Conservation (phyloP, 768 basidiomycete species). For the Suillus occidentalis region DNA sequence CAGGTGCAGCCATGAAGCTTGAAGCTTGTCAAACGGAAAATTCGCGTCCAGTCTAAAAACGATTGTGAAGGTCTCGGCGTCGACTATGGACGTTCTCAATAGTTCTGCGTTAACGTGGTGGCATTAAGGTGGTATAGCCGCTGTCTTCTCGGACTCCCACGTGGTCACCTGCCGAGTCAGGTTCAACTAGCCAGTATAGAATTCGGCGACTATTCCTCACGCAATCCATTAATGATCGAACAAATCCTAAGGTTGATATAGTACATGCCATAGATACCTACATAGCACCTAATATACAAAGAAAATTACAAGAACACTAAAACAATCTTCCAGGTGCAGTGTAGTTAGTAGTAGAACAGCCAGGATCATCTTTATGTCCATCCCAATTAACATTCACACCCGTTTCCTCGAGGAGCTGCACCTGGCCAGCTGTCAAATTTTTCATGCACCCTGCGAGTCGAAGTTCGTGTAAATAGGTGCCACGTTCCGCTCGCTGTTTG, state of each 20-base stretch:
- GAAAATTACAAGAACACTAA: neutral
- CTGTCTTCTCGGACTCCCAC: constrained; percentile 1
- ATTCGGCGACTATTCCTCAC: too few relatives aligned
- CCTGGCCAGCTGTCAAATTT: neutral
- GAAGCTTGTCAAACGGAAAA: constrained; percentile 3
- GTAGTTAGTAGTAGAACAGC: neutral
- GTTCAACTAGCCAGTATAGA: too few relatives aligned
- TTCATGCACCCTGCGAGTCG: neutral
- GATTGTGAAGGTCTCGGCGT: neutral
- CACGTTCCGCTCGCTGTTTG: too few relatives aligned
- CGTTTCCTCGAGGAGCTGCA: neutral
- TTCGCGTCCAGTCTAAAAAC: neutral
- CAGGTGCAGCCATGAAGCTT: constrained; percentile 21
- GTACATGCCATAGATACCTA: too few relatives aligned
- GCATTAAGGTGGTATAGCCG: neutral
- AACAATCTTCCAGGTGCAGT: neutral
- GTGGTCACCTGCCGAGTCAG: neutral
- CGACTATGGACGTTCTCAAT: neutral
- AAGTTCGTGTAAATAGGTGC: neutral
- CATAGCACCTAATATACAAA: neutral
- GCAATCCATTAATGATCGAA: neutral
- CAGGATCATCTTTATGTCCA: neutral
- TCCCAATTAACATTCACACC: neutral
- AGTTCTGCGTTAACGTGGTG: neutral
- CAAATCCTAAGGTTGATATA: neutral